Base-by-base conservation (phyloP, 2,329 filamentous ascomycete species). In the Epichloe sp. region DNA sequence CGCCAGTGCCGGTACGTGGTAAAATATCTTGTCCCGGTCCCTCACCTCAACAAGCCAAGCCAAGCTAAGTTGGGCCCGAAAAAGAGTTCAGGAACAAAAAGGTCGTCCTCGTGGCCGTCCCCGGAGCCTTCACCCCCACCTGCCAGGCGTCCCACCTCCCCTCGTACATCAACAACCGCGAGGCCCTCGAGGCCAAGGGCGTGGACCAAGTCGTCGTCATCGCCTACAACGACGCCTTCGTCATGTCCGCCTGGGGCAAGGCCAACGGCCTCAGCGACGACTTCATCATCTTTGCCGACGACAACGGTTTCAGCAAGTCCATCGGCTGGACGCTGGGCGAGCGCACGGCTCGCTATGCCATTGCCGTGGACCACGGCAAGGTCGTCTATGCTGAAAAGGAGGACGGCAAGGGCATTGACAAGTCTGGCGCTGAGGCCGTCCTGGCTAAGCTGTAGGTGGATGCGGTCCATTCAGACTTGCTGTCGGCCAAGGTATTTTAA, bases 241-340 rank as follows among this genome's bases (percentile, higher is more conserved):
- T 95, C 68, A 91, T 91, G 86, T 83, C 81, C 61, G 88, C 86
- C 50, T 93, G 87, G 87, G 85, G 82, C 71, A 95, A 95, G 79
- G 88, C 88, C 63, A 91, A 94, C 71, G 76, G 77, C 49, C 75
- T 91, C 63, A 83, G 79, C 63, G 80, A 82, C 57, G 83, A 91
- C 59, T 76, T 67, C 53, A 75, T 80, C 57, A 75, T 93, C 60
- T 93, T 95, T 75, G 78, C 88, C 63, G 88, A 95, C 68, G 63
- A 68, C 58, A 70, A 68, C 51, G 76, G 80, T 58, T 94, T 94
- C 77, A 85, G 81, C 68, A 82, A 85, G 75, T 76, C 76, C 64
- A 78, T 90, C 59, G 88, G 85, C 66, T 94, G 88, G 88, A 78
- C 76, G 56, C 72, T 79, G 45, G 85, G 82, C 53, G 84, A 86